Evolutionary conservation across 768 basidiomycete genomes (phyloP), one percentile per base, ranked within the genome.

Genomic region (Termitomyces sp.): DNA sequence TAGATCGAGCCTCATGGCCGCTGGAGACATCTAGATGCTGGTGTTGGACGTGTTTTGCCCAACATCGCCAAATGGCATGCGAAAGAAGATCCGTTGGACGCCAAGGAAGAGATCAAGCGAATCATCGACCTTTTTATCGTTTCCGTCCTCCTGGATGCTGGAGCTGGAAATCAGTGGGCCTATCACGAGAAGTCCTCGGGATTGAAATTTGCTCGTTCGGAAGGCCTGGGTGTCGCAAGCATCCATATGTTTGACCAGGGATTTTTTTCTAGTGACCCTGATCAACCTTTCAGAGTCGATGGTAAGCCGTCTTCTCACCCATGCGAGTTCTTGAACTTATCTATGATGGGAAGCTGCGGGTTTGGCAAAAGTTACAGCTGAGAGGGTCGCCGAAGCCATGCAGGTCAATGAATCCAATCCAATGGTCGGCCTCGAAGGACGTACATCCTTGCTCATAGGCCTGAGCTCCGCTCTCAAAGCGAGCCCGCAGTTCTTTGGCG

Each of bases 81-180:
- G 0, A 66, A 71, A 0, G 53, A 73, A 1, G 65, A 69, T 48
- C 67, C 76, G 3, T 73, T 80, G 5, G 77, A 81, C 61, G 55
- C 64, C 2, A 81, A 75, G 50, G 86, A 94, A 63, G 78, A 81
- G 40, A 80, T 85, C 49, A 83, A 85, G 54, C 81, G 93, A 1
- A 76, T 93, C 32, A 77, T 98, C 66, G 96, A 98, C 71, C 82
- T 97, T 38, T 95, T 94, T 73, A 73, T 88, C 22, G 89, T 92
- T 29, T 94, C 93, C 11, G 96, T 98, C 7, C 78, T 98, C 13
- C 83, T 99, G 33, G 96, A 98, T 63, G 96, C 95, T 0, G 95
- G 95, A 1, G 96, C 95, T 0, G 96, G 95, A 0, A 86, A 82
- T 53, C 63, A 71, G 1, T 98, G 95, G 95, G 70, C 69, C 11